Percentiles rank a stretch among this genome's conserved stretches.
These are phyloP conservation scores for Candida multigemmis DNA, from an alignment of 805 yeast genomes.

Conservation along the genomic window DNA sequence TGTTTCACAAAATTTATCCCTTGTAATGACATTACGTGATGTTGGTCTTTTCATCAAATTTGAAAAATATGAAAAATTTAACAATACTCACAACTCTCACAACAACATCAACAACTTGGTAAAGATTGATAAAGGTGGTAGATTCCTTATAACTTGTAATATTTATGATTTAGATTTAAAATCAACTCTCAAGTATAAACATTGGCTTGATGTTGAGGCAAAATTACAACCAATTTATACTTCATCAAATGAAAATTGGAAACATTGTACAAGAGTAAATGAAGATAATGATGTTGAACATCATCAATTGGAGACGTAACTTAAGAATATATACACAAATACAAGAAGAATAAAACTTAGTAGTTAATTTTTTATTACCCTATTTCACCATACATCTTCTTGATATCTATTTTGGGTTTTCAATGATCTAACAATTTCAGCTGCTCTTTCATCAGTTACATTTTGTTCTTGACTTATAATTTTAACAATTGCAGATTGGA, in stretches of 20 bases:
- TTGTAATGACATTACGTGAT: conserved; percentile 48
- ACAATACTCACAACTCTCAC: conserved; percentile 19
- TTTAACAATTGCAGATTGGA: conserved; percentile 56
- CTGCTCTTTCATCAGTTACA: conserved; percentile 60
- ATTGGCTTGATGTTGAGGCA: conserved; percentile 38
- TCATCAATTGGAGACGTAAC: too few species aligned
- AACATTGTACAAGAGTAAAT: conserved; percentile 13
- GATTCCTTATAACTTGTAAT: conserved; percentile 23
- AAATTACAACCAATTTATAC: conserved; percentile 22
- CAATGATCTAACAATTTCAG: conserved; percentile 66
- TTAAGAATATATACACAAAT: neutral
- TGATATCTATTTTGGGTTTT: conserved; percentile 84
- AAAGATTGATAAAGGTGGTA: conserved; percentile 12
- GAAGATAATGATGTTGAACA: too few species aligned
- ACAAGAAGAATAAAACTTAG: neutral
- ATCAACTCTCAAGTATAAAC: conserved; percentile 29
- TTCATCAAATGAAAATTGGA: conserved; percentile 20
- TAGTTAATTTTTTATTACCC: neutral
- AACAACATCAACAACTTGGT: conserved; percentile 17
- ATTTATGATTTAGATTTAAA: conserved; percentile 45
- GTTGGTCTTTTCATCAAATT: conserved; percentile 43
- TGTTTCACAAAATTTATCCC: conserved; percentile 30
- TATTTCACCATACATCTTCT: conserved; percentile 90
- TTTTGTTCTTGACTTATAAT: conserved; percentile 57
- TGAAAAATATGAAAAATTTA: conserved; percentile 16